Evolutionary conservation across 2,329 filamentous ascomycete genomes (phyloP).

Genomic region (Pseudogymnoascus sp.): DNA sequence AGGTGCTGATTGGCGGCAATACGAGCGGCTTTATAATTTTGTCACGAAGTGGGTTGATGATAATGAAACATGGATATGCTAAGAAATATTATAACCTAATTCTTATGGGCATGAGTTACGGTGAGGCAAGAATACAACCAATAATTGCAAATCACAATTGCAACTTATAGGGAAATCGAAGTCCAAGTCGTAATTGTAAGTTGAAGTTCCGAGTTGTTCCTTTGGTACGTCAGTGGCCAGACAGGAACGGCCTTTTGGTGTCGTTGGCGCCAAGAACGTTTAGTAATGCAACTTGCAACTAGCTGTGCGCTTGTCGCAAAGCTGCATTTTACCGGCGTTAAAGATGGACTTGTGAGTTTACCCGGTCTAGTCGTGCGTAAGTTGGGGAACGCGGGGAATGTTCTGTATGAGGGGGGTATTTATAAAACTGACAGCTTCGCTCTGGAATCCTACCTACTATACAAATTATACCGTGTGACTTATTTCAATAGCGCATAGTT

Average conservation of each 20-base stretch:
- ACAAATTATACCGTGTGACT: background rate
- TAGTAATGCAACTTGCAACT: background rate
- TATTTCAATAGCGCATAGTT: background rate
- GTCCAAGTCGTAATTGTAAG: background rate
- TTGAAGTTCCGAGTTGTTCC: background rate
- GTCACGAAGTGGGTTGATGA: background rate
- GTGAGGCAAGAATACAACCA: background rate
- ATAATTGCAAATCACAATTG: background rate
- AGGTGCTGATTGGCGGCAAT: slow-evolving; percentile 4
- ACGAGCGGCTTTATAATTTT: background rate
- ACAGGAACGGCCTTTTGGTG: background rate
- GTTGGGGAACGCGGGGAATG: slow-evolving; percentile 2
- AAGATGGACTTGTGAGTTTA: background rate
- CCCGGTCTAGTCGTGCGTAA: background rate
- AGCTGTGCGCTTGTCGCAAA: background rate
- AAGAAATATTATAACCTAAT: background rate
- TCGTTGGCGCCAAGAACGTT: slow-evolving; percentile 1
- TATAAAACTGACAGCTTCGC: background rate
- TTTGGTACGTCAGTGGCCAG: background rate
- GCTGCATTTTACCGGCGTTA: background rate
- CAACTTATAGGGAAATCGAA: background rate
- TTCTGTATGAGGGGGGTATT: background rate
- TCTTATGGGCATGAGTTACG: background rate
- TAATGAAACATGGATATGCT: background rate
- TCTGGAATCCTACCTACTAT: background rate